Evolutionary conservation across 805 yeast species (phyloP).

Genomic region (Candida ulmi): DNA sequence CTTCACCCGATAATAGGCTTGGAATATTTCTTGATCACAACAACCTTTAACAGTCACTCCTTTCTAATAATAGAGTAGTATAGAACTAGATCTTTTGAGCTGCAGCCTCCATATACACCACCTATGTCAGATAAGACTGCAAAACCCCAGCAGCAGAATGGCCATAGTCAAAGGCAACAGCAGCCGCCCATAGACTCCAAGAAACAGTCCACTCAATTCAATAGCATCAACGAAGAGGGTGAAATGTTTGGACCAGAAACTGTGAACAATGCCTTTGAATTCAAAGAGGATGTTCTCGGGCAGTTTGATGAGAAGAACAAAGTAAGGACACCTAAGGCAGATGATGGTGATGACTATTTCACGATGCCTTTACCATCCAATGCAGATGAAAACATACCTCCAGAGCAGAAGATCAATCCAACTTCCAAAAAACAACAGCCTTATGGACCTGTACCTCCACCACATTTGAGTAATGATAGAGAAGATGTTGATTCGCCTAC

Average conservation of each 20-base stretch:
- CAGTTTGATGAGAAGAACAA: constrained; percentile 13
- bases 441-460: neutral
- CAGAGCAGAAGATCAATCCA: neutral
- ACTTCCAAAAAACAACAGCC: neutral
- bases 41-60: no score
- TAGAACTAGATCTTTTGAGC: no score
- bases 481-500: constrained; percentile 16
- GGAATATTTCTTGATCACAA: no score
- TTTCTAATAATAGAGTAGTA: no score
- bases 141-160: no score
- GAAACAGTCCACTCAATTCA: neutral
- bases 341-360: constrained; percentile 14
- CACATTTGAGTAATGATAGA: neutral
- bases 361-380: neutral
- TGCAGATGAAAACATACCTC: neutral
- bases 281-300: constrained; percentile 6
- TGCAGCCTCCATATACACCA: no score
- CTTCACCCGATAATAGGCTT: no score
- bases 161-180: neutral
- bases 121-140: no score
- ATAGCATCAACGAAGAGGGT: constrained; percentile 7
- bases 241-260: constrained; percentile 6
- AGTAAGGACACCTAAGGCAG: constrained; percentile 19
- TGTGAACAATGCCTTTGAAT: constrained; percentile 8
- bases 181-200: no score